Evolutionary conservation across 257 asterid genomes (phyloP).

Genomic region (Cordia subcordata): DNA sequence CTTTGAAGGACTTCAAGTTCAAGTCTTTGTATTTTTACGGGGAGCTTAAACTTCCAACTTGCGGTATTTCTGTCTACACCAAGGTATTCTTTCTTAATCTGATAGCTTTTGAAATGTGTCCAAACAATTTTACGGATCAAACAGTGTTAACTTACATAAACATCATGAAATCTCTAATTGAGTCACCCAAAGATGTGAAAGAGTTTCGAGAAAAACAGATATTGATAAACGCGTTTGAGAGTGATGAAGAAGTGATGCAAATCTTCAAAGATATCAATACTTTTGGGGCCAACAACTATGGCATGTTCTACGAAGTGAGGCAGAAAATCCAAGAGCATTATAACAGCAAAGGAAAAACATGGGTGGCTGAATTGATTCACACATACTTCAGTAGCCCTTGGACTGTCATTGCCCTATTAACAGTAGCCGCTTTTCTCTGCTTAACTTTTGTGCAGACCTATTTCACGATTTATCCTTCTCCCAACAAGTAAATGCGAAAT

Average conservation of each 20-base stretch:
- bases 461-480: neutral
- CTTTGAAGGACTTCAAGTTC: conserved; percentile 17
- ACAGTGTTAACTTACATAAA: conserved; percentile 17
- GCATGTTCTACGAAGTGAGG: rapidly evolving
- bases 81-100: conserved; percentile 20
- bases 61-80: conserved; percentile 6
- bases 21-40: conserved; percentile 12
- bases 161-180: conserved; percentile 32
- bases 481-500: too few species aligned
- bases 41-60: conserved; percentile 17
- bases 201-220: conserved; percentile 25
- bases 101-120: conserved; percentile 28
- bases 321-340: neutral
- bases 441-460: neutral
- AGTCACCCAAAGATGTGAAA: conserved; percentile 21
- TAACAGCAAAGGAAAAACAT: conserved; percentile 3
- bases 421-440: neutral
- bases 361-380: conserved; percentile 2
- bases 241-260: conserved; percentile 22
- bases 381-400: conserved; percentile 11
- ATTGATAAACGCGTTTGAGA: conserved; percentile 14
- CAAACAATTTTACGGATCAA: neutral
- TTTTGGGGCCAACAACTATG: neutral
- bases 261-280: conserved; percentile 9
- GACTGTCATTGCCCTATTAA: neutral